Evolutionary conservation across 2,329 filamentous ascomycete species (phyloP).

Genomic region (Colletotrichum lupini): DNA sequence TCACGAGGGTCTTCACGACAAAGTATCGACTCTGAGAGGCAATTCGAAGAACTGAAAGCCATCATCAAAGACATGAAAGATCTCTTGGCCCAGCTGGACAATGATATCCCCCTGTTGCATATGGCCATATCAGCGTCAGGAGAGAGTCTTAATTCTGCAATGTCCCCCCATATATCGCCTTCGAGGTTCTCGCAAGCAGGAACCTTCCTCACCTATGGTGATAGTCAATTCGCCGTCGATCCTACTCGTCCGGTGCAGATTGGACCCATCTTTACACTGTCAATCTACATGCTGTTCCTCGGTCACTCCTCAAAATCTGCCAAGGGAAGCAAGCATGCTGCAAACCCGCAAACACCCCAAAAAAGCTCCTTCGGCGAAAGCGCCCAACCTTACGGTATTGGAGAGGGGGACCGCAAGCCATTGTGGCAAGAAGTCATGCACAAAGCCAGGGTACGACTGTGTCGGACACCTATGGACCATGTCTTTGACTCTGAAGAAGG

Average conservation of each 20-base stretch:
- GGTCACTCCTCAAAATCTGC: conserved; percentile 67
- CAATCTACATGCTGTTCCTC: conserved; percentile 94
- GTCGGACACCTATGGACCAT: conserved; percentile 70
- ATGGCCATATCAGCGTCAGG: conserved; percentile 95
- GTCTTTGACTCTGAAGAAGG: conserved; percentile 54
- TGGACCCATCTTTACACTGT: conserved; percentile 86
- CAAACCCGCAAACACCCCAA: neutral
- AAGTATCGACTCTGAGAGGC: conserved; percentile 62
- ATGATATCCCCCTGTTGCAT: conserved; percentile 91
- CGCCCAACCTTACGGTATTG: conserved; percentile 56
- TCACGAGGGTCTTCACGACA: conserved; percentile 52
- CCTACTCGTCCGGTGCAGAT: conserved; percentile 78
- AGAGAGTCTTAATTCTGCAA: conserved; percentile 81
- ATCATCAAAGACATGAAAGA: conserved; percentile 82
- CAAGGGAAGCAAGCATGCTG: neutral
- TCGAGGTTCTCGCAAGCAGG: conserved; percentile 93
- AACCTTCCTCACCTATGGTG: conserved; percentile 87
- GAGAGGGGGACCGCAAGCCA: conserved; percentile 69
- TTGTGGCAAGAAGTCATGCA: conserved; percentile 98
- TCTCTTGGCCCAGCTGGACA: conserved; percentile 83
- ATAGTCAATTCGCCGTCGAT: conserved; percentile 80
- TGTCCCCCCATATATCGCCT: conserved; percentile 87
- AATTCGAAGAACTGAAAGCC: conserved; percentile 71
- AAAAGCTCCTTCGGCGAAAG: neutral
- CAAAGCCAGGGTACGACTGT: conserved; percentile 86